Base-by-base conservation (phyloP, 257 asterid genomes). In the Euphrasia confusa region DNA sequence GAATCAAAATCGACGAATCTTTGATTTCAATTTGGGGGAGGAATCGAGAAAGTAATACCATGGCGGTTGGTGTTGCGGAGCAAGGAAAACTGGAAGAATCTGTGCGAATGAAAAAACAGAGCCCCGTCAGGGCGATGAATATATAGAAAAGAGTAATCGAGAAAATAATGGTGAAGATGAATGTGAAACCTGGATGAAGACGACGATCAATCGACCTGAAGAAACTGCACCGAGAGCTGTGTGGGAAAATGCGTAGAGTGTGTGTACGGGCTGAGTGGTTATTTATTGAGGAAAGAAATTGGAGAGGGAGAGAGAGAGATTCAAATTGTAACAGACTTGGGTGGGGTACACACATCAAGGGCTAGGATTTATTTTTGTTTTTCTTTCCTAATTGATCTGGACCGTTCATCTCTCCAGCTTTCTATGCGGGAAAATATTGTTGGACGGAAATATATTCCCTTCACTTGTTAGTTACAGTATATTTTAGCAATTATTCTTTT, bases 281-380 rank as follows among this genome's bases (percentile, higher is more conserved):
- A 10, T 48, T 17, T 5, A 15, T 2, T n/a, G 14, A 48, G 9
- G 57, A 0, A 13, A 60, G 11, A 49, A 58, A 54, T 54, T 59
- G 68, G 37, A 65, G 60, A 75, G 68, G 76, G 24, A 21, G 24
- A 21, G 75, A 2, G 33, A 30, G 33, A 30, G 5, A 30, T 30
- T 30, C 33, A 30, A 30, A 30, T 30, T 32, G 37, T 32, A 0
- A 32, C 24, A 21, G 24, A 21, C n/a, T 21, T 21, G 24, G 24
- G 5, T 30, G 33, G 18, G 18, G 53, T 2, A 47, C 53, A 15
- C 10, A n/a, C 1, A 49, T 4, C 55, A 49, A 49, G 17, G 55
- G 27, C 55, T 8, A 17, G 0, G 55, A 15, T 49, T 49, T 45
- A 2, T 45, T 45, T 45, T 12, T n/a, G 17, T 45, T 12, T 45